phyloP scores from a whole-genome alignment of 345 rosid genomes.

The Iberis pinnata region DNA sequence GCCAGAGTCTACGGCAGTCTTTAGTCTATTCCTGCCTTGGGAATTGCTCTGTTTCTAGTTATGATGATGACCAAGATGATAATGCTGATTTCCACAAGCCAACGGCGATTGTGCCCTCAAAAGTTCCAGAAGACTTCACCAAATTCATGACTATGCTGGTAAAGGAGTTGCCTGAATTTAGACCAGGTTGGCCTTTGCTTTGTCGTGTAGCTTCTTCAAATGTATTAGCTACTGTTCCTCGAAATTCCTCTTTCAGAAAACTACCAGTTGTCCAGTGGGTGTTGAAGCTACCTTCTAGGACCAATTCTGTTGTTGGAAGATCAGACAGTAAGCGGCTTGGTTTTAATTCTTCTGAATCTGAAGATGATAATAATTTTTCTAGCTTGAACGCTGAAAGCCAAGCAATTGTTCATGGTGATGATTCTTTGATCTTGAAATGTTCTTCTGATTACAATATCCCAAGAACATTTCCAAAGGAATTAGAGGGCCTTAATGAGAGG shows the following conservation, averaged over 20 bases:
- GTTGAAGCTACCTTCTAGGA: slow-evolving; percentile 50
- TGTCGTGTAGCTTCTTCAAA: slow-evolving; percentile 36
- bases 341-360: slow-evolving; percentile 18
- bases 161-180: slow-evolving; percentile 47
- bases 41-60: slow-evolving; percentile 38
- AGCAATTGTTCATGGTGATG: slow-evolving; percentile 35
- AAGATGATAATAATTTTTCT: slow-evolving; percentile 15
- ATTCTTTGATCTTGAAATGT: slow-evolving; percentile 22
- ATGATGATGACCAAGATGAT: slow-evolving; percentile 27
- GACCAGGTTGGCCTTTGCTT: slow-evolving; percentile 89
- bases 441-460: slow-evolving; percentile 28
- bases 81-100: slow-evolving; percentile 34
- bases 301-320: slow-evolving; percentile 31
- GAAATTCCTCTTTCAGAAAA: slow-evolving; percentile 40
- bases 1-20: slow-evolving; percentile 38
- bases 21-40: slow-evolving; percentile 32
- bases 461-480: slow-evolving; percentile 40
- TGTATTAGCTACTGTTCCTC: slow-evolving; percentile 20
- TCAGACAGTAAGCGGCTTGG: slow-evolving; percentile 37
- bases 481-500: slow-evolving; percentile 51
- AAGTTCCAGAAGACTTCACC: slow-evolving; percentile 32
- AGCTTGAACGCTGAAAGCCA: slow-evolving; percentile 38
- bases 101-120: slow-evolving; percentile 46
- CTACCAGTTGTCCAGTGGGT: slow-evolving; percentile 70
- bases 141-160: slow-evolving; percentile 36